A percentile compares a stretch with the other conserved stretches of the same genome.
Conservation (phyloP, 805 yeast species). For the Jamesozyma lodderae region DNA sequence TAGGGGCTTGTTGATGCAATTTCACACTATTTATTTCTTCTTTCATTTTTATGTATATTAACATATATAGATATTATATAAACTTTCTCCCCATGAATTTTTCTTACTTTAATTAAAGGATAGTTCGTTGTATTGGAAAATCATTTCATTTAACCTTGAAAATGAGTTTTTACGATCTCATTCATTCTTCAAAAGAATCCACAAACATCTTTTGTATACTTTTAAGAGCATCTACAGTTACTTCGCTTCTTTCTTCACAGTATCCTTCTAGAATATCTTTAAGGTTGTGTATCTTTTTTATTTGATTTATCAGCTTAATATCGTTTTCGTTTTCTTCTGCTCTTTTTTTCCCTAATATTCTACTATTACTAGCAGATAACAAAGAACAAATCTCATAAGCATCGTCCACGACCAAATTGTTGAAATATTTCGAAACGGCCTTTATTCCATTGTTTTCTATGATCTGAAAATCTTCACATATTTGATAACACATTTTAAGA, state of each 20-base stretch:
- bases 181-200: background rate
- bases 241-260: background rate
- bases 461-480: constrained; percentile 14
- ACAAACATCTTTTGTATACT: background rate
- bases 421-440: constrained; percentile 22
- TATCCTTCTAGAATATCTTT: background rate
- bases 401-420: constrained; percentile 18
- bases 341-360: background rate
- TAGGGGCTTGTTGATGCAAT: background rate
- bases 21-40: too few relatives aligned
- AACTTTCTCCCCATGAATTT: too few relatives aligned
- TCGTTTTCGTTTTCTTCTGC: background rate
- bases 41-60: too few relatives aligned
- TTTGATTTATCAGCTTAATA: background rate
- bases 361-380: background rate
- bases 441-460: constrained; percentile 29
- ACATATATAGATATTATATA: too few relatives aligned
- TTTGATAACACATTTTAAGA: constrained; percentile 28
- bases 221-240: background rate
- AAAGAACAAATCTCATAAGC: constrained; percentile 22
- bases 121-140: too few relatives aligned
- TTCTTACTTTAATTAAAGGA: too few relatives aligned
- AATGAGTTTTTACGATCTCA: too few relatives aligned
- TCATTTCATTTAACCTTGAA: too few relatives aligned
- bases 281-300: constrained; percentile 1